Evolutionary conservation across 202 grass and related monocot genomes (phyloP), one percentile per base, ranked within the genome.

Genomic region (Elaeis oleifera): DNA sequence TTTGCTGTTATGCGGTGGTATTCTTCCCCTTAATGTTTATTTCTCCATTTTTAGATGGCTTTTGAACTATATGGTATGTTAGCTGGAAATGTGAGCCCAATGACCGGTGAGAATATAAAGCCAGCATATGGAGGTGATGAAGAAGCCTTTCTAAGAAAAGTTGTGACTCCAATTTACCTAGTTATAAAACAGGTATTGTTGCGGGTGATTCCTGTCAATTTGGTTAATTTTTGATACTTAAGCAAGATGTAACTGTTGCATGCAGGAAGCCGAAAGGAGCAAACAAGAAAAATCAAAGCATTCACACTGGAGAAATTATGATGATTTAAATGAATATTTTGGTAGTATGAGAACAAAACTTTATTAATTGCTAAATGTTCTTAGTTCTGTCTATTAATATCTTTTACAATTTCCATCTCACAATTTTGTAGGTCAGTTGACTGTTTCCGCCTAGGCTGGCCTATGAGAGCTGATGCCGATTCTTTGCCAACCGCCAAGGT

Each of bases 61-160:
- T 91, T 89, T 83, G 88, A 97, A 78, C 69, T 97, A 44, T 89
- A 83, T 75, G 92, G 88, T 73, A 97, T 97, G 88, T 58, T 97
- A 79, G 79, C 82, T 70, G 88, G 92, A 60, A 97, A 97, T 78
- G 84, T 89, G 18, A 91, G 89, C 52, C 84, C 92, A 63, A 88
- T 75, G 49, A 97, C 88, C 14, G 80, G 92, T 69, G 88, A 97
- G 68, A 83, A 97, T 79, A 89, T 92, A 81, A 89, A 92, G 70
- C 92, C 92, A 54, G 80, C 84, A 63, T 97, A 92, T 81, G 84
- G 84, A 23, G 92, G 82, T 15, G 71, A 76, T 16, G 77, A 92
- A 65, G 88, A 97, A 74, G 88, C 84, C 18, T 89, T 97, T 71
- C 74, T 92, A 44, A 91, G 69, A 61, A 92, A 85, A 84, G 88